These are phyloP conservation scores for Colletotrichum tropicale DNA, from an alignment of 2,329 filamentous ascomycete species.

Conservation along the genomic window DNA sequence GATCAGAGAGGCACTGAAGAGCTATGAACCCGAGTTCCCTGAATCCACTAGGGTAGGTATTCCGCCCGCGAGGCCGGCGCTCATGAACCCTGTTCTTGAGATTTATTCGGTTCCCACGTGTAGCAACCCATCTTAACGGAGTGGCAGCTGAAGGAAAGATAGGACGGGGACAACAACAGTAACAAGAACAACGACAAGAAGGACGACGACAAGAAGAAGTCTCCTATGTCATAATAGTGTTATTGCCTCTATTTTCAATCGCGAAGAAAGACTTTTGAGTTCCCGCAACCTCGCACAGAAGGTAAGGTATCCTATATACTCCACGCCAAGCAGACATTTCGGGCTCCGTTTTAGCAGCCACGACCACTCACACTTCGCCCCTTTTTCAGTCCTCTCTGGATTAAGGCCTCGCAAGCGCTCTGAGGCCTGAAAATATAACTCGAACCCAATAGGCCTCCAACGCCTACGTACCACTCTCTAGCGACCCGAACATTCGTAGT, in stretches of 20 bases:
- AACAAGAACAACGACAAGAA: too few species aligned
- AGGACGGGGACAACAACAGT: too few species aligned
- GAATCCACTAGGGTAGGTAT: too few species aligned
- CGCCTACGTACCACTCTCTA: slow-evolving; percentile 1
- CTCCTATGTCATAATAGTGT: too few species aligned
- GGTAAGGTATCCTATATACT: not conserved
- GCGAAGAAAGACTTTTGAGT: slow-evolving; percentile 19
- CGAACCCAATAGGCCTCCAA: not conserved
- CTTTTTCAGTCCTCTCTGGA: not conserved
- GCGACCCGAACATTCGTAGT: not conserved
- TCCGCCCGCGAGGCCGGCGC: too few species aligned
- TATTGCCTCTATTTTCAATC: not conserved
- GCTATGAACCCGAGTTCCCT: too few species aligned
- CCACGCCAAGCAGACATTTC: not conserved
- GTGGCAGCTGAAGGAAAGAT: too few species aligned
- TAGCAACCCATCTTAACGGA: too few species aligned
- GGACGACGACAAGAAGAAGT: too few species aligned
- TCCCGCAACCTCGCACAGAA: not conserved
- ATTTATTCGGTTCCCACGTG: too few species aligned
- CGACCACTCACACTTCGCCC: not conserved
- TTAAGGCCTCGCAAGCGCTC: not conserved
- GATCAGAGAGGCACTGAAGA: too few species aligned
- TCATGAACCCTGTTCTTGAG: too few species aligned
- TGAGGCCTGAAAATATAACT: not conserved
- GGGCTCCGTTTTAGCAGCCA: not conserved